Evolutionary conservation across 2,329 filamentous ascomycete genomes (phyloP).

Genomic region (Didymella segeticola): DNA sequence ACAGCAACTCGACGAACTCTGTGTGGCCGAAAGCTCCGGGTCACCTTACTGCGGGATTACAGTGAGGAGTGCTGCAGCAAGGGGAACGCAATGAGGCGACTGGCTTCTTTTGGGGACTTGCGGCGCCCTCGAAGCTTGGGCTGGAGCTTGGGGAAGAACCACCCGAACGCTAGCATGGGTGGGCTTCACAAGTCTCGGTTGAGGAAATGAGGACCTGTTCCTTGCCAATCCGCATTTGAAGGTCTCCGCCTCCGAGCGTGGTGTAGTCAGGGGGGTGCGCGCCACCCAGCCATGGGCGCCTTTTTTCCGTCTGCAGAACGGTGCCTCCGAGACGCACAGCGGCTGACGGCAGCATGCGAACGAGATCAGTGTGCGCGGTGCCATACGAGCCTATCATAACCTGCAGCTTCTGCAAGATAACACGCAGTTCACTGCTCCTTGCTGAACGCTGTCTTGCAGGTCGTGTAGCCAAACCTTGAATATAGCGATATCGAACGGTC

Average conservation of each 20-base stretch:
- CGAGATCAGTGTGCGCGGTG: background rate
- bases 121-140: constrained; percentile 39
- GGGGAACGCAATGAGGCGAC: constrained; percentile 34
- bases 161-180: constrained; percentile 42
- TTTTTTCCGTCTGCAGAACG: constrained; percentile 8
- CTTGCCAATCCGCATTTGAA: constrained; percentile 36
- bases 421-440: background rate
- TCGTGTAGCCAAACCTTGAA: constrained; percentile 2
- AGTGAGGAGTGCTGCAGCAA: constrained; percentile 47
- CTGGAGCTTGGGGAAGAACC: constrained; percentile 41
- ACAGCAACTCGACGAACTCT: constrained; percentile 30
- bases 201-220: constrained; percentile 43
- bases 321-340: constrained; percentile 1
- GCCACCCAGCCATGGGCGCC: constrained; percentile 20
- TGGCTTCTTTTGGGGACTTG: constrained; percentile 47
- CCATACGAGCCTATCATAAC: background rate
- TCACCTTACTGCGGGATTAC: constrained; percentile 47
- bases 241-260: constrained; percentile 35
- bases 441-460: constrained; percentile 1
- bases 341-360: constrained; percentile 9
- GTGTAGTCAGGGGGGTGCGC: constrained; percentile 39
- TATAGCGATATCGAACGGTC: constrained; percentile 8
- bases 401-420: background rate
- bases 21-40: constrained; percentile 40
- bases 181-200: constrained; percentile 44